Base-by-base conservation (phyloP, 345 rosid genomes). In the Populus pruinosa region DNA sequence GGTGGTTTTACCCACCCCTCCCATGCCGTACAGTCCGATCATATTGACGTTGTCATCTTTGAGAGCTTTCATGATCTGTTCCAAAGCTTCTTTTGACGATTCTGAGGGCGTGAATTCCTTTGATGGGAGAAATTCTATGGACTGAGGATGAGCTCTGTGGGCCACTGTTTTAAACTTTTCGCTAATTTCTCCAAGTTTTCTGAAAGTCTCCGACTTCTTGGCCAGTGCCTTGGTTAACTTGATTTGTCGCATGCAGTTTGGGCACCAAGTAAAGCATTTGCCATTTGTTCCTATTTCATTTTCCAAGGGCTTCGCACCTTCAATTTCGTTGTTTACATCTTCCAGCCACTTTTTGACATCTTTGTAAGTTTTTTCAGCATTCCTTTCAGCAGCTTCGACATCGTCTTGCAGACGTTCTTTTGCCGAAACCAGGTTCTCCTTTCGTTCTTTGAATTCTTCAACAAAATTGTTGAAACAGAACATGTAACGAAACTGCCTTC, bases 21-120 rank as follows among this genome's bases (percentile, higher is more conserved):
- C 49, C 49, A 44, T 44, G 8, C 75, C 79, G 18, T 67, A 71
- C 29, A 82, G 33, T 27, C 74, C 75, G 33, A 82, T 59, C 49
- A 67, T 47, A 13, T 67, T 61, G 25, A 47, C 75, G 2, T 79
- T 11, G 44, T 68, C 49, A 8, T 33, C 38, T 17, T 67, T 67
- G 14, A 76, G 2, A 2, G 65, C 73, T 39, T 71, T 14, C 44
- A 76, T 31, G 18, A 72, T 72, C 33, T 2, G 6, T 5, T 44
- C 2, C 0, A 72, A n/a, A 29, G 80, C 39, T 8, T 1, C 6
- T 7, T 44, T 14, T 27, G 17, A 12, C 0, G 73, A 53, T 29
- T 29, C 13, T 1, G 56, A 25, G 8, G 8, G 39, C 8, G 39
- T 38, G 8, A 38, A 38, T 0, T 38, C 39, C 39, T 38, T 38